Evolutionary conservation across 805 yeast species (phyloP).

Genomic region (Cyberlindnera nakhonratchasimensis): DNA sequence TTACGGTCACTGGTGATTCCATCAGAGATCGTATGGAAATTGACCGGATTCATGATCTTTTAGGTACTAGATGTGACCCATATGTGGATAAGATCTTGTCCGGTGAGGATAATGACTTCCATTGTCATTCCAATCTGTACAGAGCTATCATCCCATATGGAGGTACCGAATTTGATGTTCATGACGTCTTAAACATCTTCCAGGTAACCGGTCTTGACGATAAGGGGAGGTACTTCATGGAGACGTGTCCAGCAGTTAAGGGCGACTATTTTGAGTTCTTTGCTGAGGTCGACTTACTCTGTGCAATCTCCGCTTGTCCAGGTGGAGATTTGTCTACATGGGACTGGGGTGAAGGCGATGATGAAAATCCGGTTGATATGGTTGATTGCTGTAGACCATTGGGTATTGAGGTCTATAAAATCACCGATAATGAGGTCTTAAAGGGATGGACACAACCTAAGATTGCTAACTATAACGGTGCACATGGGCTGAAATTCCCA

Average conservation of each 20-base stretch:
- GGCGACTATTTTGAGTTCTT: conserved; percentile 64
- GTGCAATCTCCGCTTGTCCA: conserved; percentile 66
- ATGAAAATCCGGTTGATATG: conserved; percentile 47
- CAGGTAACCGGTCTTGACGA: conserved; percentile 67
- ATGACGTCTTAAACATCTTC: conserved; percentile 66
- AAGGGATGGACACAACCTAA: conserved; percentile 51
- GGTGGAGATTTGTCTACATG: conserved; percentile 66
- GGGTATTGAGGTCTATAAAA: conserved; percentile 55
- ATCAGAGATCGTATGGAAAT: conserved; percentile 58
- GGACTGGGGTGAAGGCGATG: conserved; percentile 67
- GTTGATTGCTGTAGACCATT: conserved; percentile 60
- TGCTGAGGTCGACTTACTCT: conserved; percentile 61
- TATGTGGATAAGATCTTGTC: conserved; percentile 61
- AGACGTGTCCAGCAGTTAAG: conserved; percentile 58
- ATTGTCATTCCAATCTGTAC: conserved; percentile 62
- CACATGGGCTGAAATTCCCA: conserved; percentile 45
- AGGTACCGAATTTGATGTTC: conserved; percentile 62
- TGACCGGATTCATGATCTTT: conserved; percentile 59
- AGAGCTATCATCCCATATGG: conserved; percentile 59
- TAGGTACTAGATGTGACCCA: conserved; percentile 70
- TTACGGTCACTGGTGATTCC: conserved; percentile 61
- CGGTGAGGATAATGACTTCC: conserved; percentile 63
- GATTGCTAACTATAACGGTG: conserved; percentile 49
- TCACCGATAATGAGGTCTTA: conserved; percentile 45
- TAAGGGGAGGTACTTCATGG: conserved; percentile 67